Conservation (phyloP, 2,329 filamentous ascomycete species). For the Fusarium falciforme region DNA sequence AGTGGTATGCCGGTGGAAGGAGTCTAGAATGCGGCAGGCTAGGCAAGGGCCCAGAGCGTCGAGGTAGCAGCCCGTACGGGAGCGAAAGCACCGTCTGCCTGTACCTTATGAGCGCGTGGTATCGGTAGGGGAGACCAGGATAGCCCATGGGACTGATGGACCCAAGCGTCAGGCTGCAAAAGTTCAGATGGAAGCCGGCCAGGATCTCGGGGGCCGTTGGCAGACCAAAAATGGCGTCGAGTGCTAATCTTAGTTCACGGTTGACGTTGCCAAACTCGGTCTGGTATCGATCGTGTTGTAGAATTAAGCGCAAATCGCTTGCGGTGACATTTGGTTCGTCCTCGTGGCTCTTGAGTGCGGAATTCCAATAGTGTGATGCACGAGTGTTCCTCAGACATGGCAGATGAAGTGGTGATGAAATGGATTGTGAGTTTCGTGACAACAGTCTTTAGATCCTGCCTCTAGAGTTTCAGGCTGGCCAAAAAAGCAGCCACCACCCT, state of each 20-base stretch:
- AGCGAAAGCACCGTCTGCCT: constrained; percentile 24
- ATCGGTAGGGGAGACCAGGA: constrained; percentile 28
- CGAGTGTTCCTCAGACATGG: background rate
- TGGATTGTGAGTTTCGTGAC: constrained; percentile 24
- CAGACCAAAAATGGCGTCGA: constrained; percentile 7
- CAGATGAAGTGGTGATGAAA: background rate
- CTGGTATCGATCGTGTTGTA: constrained; percentile 10
- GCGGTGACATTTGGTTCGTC: constrained; percentile 9
- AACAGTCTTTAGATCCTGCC: constrained; percentile 33
- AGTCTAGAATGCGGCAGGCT: constrained; percentile 31
- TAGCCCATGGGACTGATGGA: constrained; percentile 9
- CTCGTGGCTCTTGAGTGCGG: constrained; percentile 6
- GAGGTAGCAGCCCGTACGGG: constrained; percentile 38
- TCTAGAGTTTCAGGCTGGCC: constrained; percentile 44
- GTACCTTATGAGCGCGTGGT: constrained; percentile 19
- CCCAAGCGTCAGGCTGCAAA: constrained; percentile 21
- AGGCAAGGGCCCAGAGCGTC: constrained; percentile 25
- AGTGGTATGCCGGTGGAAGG: constrained; percentile 29
- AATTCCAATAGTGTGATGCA: constrained; percentile 15
- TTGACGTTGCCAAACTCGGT: constrained; percentile 4
- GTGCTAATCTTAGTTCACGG: constrained; percentile 13
- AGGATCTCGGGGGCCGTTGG: constrained; percentile 20
- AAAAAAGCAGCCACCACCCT: constrained; percentile 35
- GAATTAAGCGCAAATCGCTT: constrained; percentile 11
- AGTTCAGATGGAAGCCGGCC: constrained; percentile 27